These are phyloP conservation scores for Talaromyces sp. DNA, from an alignment of 2,329 filamentous ascomycete genomes.

Conservation along the genomic window DNA sequence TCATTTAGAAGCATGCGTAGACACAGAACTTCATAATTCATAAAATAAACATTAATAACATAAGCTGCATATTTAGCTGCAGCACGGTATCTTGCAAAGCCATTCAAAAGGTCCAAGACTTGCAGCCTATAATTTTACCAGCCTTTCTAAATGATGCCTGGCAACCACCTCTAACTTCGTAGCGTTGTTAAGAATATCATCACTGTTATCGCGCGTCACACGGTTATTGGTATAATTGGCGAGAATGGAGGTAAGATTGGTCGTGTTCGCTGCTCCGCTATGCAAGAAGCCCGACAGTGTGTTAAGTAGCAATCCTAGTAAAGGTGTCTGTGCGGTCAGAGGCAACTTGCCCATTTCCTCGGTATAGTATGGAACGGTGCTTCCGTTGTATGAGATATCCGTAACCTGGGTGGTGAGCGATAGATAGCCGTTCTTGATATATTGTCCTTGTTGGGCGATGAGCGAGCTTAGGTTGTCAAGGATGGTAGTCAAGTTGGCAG, in stretches of 20 bases:
- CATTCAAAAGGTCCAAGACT: not conserved
- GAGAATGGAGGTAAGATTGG: constrained; percentile 14
- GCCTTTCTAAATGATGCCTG: constrained; percentile 13
- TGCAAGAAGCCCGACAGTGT: constrained; percentile 23
- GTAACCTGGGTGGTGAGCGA: constrained; percentile 30
- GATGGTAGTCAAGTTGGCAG: constrained; percentile 47
- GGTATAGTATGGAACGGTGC: constrained; percentile 36
- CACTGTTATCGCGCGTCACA: not conserved
- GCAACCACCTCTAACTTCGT: constrained; percentile 16
- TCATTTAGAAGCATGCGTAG: not conserved
- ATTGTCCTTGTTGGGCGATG: constrained; percentile 27
- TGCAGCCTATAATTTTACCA: constrained; percentile 5
- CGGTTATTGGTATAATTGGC: not conserved
- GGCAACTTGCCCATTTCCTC: constrained; percentile 33
- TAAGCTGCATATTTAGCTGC: not conserved
- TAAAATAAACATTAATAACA: constrained; percentile 17
- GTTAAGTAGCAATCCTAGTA: constrained; percentile 32
- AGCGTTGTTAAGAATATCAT: constrained; percentile 10
- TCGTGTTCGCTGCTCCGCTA: constrained; percentile 5
- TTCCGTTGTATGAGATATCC: constrained; percentile 32
- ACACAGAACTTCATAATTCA: constrained; percentile 15
- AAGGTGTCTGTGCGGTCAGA: constrained; percentile 31
- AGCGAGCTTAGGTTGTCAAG: constrained; percentile 29
- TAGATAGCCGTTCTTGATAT: constrained; percentile 31
- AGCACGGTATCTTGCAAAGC: not conserved